Evolutionary conservation across 495 filamentous ascomycete species (phyloP).

Genomic region (Xanthoparmelia taractica): DNA sequence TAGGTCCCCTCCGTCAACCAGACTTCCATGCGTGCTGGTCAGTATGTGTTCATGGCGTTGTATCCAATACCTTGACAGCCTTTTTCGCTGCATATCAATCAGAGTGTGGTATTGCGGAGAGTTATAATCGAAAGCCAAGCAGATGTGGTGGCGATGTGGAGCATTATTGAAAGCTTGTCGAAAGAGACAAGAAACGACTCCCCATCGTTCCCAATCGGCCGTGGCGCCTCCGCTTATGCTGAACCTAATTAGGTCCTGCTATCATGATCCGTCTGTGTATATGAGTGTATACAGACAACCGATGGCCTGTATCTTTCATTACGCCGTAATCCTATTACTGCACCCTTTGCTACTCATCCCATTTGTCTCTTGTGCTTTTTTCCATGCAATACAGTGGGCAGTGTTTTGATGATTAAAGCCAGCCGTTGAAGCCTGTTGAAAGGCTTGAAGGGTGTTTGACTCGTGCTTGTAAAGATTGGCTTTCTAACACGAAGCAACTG

Average conservation of each 20-base stretch:
- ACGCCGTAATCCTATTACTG: too few relatives aligned
- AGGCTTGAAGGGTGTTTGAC: not conserved
- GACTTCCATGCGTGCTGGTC: not conserved
- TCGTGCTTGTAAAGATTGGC: not conserved
- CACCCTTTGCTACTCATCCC: not conserved
- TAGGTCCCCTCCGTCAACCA: not conserved
- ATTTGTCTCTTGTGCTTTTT: not conserved
- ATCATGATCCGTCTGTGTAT: not conserved
- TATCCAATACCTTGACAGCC: not conserved
- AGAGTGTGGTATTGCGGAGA: not conserved
- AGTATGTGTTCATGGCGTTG: not conserved
- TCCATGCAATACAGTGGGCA: not conserved
- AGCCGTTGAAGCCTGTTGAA: not conserved
- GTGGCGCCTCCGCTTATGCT: not conserved
- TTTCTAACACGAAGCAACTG: not conserved
- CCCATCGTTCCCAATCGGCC: not conserved
- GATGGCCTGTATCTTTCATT: not conserved
- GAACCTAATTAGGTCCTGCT: not conserved
- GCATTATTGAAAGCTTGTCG: not conserved
- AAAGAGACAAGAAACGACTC: not conserved
- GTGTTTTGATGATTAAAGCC: not conserved
- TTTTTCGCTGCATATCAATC: not conserved
- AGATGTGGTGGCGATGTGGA: slow-evolving; percentile 6
- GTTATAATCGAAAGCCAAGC: not conserved
- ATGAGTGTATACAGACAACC: too few relatives aligned